Conservation (phyloP, 257 asterid genomes). For the Solanum tarijense region DNA sequence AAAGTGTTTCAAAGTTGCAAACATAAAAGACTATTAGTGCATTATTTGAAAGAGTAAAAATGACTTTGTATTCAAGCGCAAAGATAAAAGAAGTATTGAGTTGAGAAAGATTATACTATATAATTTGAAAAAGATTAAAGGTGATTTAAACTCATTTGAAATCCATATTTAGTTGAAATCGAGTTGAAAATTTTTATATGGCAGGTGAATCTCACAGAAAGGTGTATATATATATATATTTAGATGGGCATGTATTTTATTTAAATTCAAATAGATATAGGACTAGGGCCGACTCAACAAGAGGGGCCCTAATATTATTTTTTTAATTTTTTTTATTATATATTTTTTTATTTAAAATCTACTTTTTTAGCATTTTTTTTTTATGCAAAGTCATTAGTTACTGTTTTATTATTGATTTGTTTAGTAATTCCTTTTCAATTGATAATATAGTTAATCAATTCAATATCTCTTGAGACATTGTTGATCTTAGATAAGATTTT, state of each 20-base stretch:
- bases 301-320: too few species aligned
- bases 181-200: not conserved
- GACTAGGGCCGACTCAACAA: not conserved
- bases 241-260: too few species aligned
- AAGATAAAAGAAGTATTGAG: not conserved
- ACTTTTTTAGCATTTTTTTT: too few species aligned
- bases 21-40: not conserved
- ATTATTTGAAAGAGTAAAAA: not conserved
- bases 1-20: not conserved
- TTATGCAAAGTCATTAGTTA: too few species aligned
- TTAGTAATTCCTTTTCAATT: too few species aligned
- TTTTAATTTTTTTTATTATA: too few species aligned
- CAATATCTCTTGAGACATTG: too few species aligned
- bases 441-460: too few species aligned
- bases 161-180: not conserved
- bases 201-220: not conserved
- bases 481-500: too few species aligned
- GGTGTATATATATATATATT: too few species aligned
- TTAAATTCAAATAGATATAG: not conserved
- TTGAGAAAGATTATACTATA: not conserved
- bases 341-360: too few species aligned
- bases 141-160: not conserved
- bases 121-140: not conserved
- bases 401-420: too few species aligned
- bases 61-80: not conserved